Conservation (phyloP, 441 rosid species). For the Populus trichocarpa region DNA sequence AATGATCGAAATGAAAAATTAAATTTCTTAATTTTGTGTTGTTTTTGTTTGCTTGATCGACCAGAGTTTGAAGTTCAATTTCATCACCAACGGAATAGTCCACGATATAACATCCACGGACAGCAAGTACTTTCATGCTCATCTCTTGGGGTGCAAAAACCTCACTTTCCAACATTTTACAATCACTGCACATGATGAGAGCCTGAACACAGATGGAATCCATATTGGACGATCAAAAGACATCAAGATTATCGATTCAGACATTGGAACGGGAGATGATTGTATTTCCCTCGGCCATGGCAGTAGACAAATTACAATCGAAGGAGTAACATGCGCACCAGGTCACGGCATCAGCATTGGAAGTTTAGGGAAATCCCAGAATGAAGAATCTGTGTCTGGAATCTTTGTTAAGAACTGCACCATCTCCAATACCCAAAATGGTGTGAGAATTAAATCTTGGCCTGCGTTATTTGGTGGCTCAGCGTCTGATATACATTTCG, state of each 20-base stretch:
- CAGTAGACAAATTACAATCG: slow-evolving; percentile 14
- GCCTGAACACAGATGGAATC: slow-evolving; percentile 56
- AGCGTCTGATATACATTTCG: slow-evolving; percentile 27
- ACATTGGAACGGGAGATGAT: slow-evolving; percentile 38
- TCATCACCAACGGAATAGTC: slow-evolving; percentile 22
- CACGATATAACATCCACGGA: slow-evolving; percentile 33
- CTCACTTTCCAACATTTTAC: slow-evolving; percentile 25
- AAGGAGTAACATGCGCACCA: slow-evolving; percentile 32
- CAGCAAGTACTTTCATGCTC: slow-evolving; percentile 48
- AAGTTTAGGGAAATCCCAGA: slow-evolving; percentile 30
- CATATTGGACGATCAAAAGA: slow-evolving; percentile 37
- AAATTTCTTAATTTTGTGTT: too few relatives aligned
- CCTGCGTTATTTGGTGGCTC: slow-evolving; percentile 20
- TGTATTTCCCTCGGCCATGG: slow-evolving; percentile 43
- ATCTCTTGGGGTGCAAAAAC: slow-evolving; percentile 37
- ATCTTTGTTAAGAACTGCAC: slow-evolving; percentile 33
- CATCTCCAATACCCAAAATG: slow-evolving; percentile 23
- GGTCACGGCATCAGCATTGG: slow-evolving; percentile 50
- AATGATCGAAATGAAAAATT: background rate
- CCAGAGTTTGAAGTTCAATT: slow-evolving; percentile 9
- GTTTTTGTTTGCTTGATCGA: background rate
- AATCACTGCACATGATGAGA: slow-evolving; percentile 32
- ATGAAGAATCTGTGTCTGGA: slow-evolving; percentile 29
- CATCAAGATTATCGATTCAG: slow-evolving; percentile 18
- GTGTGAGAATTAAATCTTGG: slow-evolving; percentile 44